Percentiles rank a stretch among this genome's conserved stretches.
phyloP scores from a whole-genome alignment of 2,329 filamentous ascomycete genomes.

The Aureobasidium sp. region DNA sequence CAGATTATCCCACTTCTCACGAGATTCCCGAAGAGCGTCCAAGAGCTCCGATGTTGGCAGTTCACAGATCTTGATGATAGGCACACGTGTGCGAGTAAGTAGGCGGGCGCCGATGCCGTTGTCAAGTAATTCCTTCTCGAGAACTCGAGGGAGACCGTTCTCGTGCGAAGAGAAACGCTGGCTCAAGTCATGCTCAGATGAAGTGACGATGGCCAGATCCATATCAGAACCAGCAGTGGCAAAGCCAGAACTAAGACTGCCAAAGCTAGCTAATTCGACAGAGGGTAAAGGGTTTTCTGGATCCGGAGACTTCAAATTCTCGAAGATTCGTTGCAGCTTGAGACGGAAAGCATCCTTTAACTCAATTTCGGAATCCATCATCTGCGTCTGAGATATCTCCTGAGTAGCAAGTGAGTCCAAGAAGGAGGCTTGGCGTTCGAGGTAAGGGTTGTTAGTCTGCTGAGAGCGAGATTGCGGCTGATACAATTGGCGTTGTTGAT shows the following conservation, averaged over 20 bases:
- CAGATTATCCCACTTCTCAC: slow-evolving; percentile 63
- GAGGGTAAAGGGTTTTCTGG: slow-evolving; percentile 43
- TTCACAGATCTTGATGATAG: slow-evolving; percentile 82
- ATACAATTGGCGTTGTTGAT: slow-evolving; percentile 2
- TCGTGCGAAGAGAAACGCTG: slow-evolving; percentile 37
- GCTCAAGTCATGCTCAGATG: slow-evolving; percentile 21
- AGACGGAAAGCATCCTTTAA: slow-evolving; percentile 66
- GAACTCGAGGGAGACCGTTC: slow-evolving; percentile 58
- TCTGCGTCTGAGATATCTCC: slow-evolving; percentile 55
- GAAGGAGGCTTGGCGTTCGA: slow-evolving; percentile 34
- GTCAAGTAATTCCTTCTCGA: slow-evolving; percentile 69
- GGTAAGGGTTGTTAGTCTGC: slow-evolving; percentile 17
- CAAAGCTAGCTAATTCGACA: slow-evolving; percentile 70
- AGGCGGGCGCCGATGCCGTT: slow-evolving; percentile 68
- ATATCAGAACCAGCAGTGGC: slow-evolving; percentile 84
- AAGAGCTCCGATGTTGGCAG: slow-evolving; percentile 57
- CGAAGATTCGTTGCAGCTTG: slow-evolving; percentile 59
- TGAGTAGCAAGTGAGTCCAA: slow-evolving; percentile 37
- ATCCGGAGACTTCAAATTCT: slow-evolving; percentile 48
- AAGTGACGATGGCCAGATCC: slow-evolving; percentile 73
- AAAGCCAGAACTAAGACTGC: slow-evolving; percentile 77
- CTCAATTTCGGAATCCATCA: slow-evolving; percentile 55
- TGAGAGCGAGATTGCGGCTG: slow-evolving; percentile 16
- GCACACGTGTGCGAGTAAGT: slow-evolving; percentile 70
- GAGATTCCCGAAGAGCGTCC: slow-evolving; percentile 55